These are phyloP conservation scores for Spizellomyces sp. DNA, from an alignment of 192 early-diverging fungal species.

Conservation along the genomic window DNA sequence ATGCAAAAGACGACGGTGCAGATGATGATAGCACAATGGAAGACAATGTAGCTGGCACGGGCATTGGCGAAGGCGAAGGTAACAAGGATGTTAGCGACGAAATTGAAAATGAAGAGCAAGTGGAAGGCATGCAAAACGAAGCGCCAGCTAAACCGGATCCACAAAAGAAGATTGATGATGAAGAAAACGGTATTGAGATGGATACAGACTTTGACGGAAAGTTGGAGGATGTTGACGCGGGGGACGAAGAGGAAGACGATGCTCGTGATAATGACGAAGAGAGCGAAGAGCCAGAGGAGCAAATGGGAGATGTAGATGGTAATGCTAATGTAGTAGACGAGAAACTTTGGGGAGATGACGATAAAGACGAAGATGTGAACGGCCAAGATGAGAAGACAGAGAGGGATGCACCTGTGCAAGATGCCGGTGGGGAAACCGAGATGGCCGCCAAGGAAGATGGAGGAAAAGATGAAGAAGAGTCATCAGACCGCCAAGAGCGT, in stretches of 20 bases:
- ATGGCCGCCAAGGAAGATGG: slow-evolving; percentile 56
- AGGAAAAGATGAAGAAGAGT: slow-evolving; percentile 50
- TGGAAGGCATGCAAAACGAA: slow-evolving; percentile 85
- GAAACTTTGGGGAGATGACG: slow-evolving; percentile 95
- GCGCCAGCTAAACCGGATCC: slow-evolving; percentile 42
- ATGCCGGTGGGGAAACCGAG: slow-evolving; percentile 54
- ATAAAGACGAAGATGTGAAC: slow-evolving; percentile 53
- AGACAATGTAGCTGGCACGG: slow-evolving; percentile 57
- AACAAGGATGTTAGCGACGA: slow-evolving; percentile 96
- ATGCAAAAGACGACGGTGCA: slow-evolving; percentile 63
- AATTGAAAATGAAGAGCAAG: slow-evolving; percentile 96
- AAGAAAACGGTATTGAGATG: slow-evolving; percentile 94
- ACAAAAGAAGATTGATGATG: slow-evolving; percentile 68
- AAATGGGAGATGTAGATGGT: slow-evolving; percentile 89
- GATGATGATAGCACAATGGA: slow-evolving; percentile 61
- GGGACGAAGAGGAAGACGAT: slow-evolving; percentile 67
- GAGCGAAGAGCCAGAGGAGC: slow-evolving; percentile 79
- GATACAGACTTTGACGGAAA: slow-evolving; percentile 93
- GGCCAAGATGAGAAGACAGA: slow-evolving; percentile 70
- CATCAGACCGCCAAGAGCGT: slow-evolving; percentile 41
- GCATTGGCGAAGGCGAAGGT: slow-evolving; percentile 94
- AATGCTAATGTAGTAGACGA: slow-evolving; percentile 91
- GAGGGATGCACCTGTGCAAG: slow-evolving; percentile 54
- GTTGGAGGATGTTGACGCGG: slow-evolving; percentile 80
- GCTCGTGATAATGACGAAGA: slow-evolving; percentile 75